Percentiles rank a stretch among this genome's conserved stretches.
phyloP scores from a whole-genome alignment of 1,139 yeast genomes.

The Candida dubliniensis region DNA sequence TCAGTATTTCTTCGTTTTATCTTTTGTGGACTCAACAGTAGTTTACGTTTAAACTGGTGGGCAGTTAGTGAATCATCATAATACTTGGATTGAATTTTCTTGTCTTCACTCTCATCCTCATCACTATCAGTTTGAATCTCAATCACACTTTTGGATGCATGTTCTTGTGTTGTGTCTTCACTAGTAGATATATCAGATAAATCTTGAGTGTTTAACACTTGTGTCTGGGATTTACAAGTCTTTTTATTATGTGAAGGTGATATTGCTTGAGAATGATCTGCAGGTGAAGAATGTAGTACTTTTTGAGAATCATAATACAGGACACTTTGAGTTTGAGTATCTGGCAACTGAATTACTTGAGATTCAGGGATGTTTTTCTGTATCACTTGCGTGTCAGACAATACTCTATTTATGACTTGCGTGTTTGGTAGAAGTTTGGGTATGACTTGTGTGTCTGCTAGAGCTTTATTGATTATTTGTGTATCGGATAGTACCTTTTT shows the following conservation, averaged over 20 bases:
- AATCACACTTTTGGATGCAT: constrained; percentile 3
- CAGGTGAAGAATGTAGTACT: background rate
- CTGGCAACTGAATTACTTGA: background rate
- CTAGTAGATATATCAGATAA: constrained; percentile 6
- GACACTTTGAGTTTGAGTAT: background rate
- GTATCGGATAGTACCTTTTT: background rate
- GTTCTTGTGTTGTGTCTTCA: background rate
- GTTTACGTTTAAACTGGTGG: constrained; percentile 11
- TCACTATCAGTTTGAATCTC: constrained; percentile 12
- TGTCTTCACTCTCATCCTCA: constrained; percentile 12
- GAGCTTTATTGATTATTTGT: background rate
- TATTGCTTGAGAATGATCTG: background rate
- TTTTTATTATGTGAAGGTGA: background rate
- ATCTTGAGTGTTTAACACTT: constrained; percentile 23
- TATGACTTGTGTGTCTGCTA: background rate
- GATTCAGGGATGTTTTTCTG: background rate
- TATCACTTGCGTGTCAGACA: constrained; percentile 2
- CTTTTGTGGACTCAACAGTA: constrained; percentile 7
- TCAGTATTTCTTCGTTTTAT: constrained; percentile 6
- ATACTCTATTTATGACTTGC: background rate
- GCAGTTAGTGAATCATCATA: constrained; percentile 16
- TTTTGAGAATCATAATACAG: too few relatives aligned
- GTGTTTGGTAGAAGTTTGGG: background rate
- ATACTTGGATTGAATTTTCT: constrained; percentile 12
- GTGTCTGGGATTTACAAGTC: constrained; percentile 15